Base-by-base conservation (phyloP, 371 early-diverging fungal species). In the Mortierella sp. region DNA sequence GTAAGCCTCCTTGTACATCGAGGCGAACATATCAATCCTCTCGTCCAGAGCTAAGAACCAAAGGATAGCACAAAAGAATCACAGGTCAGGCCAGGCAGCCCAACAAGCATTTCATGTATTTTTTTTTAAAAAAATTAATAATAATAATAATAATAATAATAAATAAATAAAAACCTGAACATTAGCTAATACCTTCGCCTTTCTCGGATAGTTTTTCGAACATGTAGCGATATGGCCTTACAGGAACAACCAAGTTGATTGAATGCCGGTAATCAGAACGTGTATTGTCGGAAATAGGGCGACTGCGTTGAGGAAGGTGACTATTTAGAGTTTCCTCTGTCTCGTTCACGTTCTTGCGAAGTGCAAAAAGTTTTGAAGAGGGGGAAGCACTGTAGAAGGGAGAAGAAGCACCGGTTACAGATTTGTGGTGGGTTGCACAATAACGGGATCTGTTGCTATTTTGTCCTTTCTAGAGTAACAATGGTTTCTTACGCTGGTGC, bases 171-270 rank as follows among this genome's bases (percentile, higher is more conserved):
- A n/a, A n/a, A n/a, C n/a, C n/a, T n/a, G n/a, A n/a, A n/a, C n/a
- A n/a, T n/a, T n/a, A n/a, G n/a, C 25, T 66, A 60, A 16, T 80
- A 86, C 87, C 83, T 60, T 93, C 92, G 0, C 91, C 90, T 62
- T 88, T 91, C 30, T 92, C 90, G 0, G 82, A 85, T 37, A 92
- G 80, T 66, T 92, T 92, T 74, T 96, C 95, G 83, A 91, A 94
- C 96, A 97, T 95, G 83, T 95, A 96, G 5, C 94, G 90, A 75
- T 92, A 96, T 11, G 87, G 88, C 43, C 83, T 71, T 12, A 89
- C 84, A 30, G 87, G 84, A 3, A 83, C 85, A 0, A 86, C 64
- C n/a, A 84, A 52, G 9, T 66, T 65, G 48, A 92, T 70, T 25
- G 81, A 62, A 48, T 81, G 83, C 12, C 60, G 48, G n/a, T 62